Evolutionary conservation across 2,329 filamentous ascomycete species (phyloP).

Genomic region (Monilinia aucupariae): DNA sequence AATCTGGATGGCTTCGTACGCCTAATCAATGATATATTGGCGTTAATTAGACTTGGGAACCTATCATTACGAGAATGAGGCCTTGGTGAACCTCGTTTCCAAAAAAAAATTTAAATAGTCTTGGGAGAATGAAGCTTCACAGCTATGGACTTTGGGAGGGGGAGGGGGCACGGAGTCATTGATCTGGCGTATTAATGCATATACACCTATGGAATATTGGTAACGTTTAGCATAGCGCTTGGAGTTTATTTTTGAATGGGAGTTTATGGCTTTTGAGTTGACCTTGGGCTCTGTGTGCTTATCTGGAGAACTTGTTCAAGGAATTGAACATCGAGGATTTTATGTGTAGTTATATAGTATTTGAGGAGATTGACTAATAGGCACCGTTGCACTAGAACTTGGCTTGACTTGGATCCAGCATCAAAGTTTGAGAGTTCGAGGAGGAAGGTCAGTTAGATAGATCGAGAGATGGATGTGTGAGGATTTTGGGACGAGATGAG

Average conservation of each 20-base stretch:
- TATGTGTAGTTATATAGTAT: neutral
- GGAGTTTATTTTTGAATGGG: neutral
- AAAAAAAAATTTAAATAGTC: neutral
- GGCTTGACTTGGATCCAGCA: neutral
- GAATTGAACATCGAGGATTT: neutral
- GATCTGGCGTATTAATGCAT: conserved; percentile 4
- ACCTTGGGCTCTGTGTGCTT: neutral
- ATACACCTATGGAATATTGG: conserved; percentile 3
- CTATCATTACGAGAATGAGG: conserved; percentile 2
- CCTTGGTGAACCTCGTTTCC: conserved; percentile 13
- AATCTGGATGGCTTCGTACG: conserved; percentile 13
- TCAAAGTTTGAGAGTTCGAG: too few species aligned
- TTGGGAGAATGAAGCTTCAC: neutral
- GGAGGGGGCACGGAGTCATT: neutral
- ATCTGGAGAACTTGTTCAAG: neutral
- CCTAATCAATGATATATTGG: neutral
- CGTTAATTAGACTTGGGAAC: neutral
- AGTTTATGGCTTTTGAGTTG: neutral
- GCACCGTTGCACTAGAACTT: neutral
- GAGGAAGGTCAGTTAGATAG: too few species aligned
- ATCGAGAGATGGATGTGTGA: too few species aligned
- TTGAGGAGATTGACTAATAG: neutral
- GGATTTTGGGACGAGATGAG: too few species aligned
- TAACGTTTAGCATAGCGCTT: conserved; percentile 11
- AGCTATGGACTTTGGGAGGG: neutral